Percentiles rank a stretch among this genome's conserved stretches.
These are phyloP conservation scores for Mollisia scopiformis DNA, from an alignment of 2,329 filamentous ascomycete species.

Conservation along the genomic window DNA sequence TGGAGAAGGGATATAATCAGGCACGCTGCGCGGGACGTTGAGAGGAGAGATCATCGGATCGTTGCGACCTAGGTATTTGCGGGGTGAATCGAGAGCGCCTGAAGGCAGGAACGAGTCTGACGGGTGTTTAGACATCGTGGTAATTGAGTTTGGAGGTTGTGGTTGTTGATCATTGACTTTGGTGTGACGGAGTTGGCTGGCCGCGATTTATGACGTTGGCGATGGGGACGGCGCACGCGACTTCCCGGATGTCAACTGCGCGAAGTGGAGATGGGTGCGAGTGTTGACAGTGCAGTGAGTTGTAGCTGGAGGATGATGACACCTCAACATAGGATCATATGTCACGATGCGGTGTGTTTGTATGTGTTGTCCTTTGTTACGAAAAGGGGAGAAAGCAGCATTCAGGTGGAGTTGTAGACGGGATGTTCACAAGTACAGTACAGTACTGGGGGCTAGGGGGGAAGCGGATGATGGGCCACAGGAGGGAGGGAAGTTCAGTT, in stretches of 20 bases:
- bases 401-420: background rate
- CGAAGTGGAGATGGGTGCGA: background rate
- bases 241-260: background rate
- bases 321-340: background rate
- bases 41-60: constrained; percentile 21
- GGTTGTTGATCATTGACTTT: background rate
- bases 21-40: constrained; percentile 24
- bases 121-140: constrained; percentile 26
- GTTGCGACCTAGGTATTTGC: constrained; percentile 12
- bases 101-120: constrained; percentile 34
- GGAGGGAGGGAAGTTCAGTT: background rate
- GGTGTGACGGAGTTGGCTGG: background rate
- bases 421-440: background rate
- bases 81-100: constrained; percentile 27
- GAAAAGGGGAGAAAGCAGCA: background rate
- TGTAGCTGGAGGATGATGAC: background rate
- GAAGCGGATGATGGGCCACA: background rate
- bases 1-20: constrained; percentile 20
- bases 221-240: background rate
- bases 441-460: background rate
- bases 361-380: background rate
- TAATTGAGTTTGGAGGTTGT: background rate
- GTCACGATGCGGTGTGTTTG: background rate
- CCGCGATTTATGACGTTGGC: background rate
- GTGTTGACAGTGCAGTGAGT: background rate